Base-by-base conservation (phyloP, 2,329 filamentous ascomycete genomes). In the Polytolypa hystricis region DNA sequence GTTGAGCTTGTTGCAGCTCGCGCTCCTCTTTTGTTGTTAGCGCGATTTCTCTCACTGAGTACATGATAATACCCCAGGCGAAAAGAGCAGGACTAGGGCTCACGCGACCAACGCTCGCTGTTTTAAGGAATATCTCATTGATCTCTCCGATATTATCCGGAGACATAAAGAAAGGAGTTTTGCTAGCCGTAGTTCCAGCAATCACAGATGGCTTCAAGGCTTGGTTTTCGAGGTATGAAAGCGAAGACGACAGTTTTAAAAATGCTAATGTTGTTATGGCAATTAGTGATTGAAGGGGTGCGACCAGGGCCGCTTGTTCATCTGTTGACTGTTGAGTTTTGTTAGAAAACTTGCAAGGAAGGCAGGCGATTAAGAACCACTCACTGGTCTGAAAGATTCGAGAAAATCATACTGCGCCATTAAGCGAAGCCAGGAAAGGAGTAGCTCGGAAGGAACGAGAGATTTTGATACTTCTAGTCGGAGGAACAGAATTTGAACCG, bases 21-120 rank as follows among this genome's bases (percentile, higher is more conserved):
- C 63, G 55, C n/a, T 47, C 51, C 52, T 81, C 77, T 26, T 73
- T 74, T 30, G 79, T 67, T 34, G 67, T 67, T 39, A 74, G 68
- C 45, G 77, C 80, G 9, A 73, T 73, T 28, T 74, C 62, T 46
- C 76, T 74, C 62, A 91, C 75, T 17, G 73, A 70, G 49, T 81
- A 74, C 7, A 87, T 66, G 17, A 94, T 73, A 32, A 89, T 66
- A 3, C 79, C 77, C 87, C 87, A 96, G 3, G 82, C 75, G 46
- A 93, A 82, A 14, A 84, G 71, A 12, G 83, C 76, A 1, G 84
- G 84, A 38, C 74, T 77, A 14, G 82, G 81, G 23, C 74, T 74
- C 25, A 68, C 64, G n/a, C 74, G 66, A 11, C 70, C 70, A 14
- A 61, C 53, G 18, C 67, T 67, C 9, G 75, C 71, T 5, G 77